phyloP scores from a whole-genome alignment of 2,329 filamentous ascomycete genomes.

The Phialophora tarda region DNA sequence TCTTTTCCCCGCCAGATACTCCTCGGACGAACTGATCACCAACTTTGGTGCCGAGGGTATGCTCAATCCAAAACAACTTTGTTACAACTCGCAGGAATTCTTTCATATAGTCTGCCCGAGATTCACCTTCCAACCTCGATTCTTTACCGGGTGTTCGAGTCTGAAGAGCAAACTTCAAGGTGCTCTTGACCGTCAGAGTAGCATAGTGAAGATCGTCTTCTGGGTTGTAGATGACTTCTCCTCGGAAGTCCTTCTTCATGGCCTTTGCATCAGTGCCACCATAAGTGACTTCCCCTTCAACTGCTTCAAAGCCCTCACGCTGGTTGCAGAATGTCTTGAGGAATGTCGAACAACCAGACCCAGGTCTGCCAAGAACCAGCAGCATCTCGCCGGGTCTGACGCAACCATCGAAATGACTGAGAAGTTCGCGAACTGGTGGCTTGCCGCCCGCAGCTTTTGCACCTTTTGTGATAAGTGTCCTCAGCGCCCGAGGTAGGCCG shows the following conservation, averaged over 20 bases:
- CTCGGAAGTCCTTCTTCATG: conserved; percentile 57
- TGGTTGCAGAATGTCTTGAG: conserved; percentile 72
- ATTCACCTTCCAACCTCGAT: conserved; percentile 66
- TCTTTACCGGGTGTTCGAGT: conserved; percentile 69
- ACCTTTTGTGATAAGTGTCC: conserved; percentile 49
- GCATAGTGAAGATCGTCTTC: conserved; percentile 80
- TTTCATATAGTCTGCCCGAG: conserved; percentile 63
- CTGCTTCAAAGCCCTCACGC: conserved; percentile 62
- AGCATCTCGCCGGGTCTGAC: conserved; percentile 76
- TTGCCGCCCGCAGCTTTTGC: conserved; percentile 43
- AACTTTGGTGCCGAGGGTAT: conserved; percentile 74
- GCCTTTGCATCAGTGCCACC: conserved; percentile 60
- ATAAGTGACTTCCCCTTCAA: conserved; percentile 62
- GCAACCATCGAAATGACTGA: conserved; percentile 70
- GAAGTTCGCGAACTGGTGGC: conserved; percentile 66
- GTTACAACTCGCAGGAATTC: conserved; percentile 71
- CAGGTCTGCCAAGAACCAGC: conserved; percentile 70
- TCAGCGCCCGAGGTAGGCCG: conserved; percentile 54
- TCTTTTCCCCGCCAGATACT: conserved; percentile 72
- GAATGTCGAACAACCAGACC: conserved; percentile 72
- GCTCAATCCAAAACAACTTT: conserved; percentile 73
- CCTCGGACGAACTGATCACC: conserved; percentile 76
- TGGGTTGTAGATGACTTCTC: conserved; percentile 70
- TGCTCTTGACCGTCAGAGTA: conserved; percentile 76
- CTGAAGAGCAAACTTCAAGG: conserved; percentile 73